These are phyloP conservation scores for Guadua angustifolia DNA, from an alignment of 176 grass and related monocot species.

Conservation along the genomic window DNA sequence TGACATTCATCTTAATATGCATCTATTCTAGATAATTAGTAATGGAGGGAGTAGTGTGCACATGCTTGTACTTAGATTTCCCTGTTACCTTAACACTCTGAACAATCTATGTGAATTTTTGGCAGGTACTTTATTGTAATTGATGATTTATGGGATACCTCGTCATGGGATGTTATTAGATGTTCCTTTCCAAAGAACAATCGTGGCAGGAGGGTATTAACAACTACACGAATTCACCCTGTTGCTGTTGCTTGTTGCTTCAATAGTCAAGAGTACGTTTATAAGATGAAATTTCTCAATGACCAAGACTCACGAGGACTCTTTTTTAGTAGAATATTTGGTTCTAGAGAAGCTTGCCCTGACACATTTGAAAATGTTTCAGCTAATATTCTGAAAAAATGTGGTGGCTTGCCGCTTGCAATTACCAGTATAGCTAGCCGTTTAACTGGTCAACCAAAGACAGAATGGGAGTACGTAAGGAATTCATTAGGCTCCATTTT, in stretches of 20 bases:
- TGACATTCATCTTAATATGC: too few relatives aligned
- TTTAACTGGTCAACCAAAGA: not conserved
- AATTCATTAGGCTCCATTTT: conserved; percentile 16
- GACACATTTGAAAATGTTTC: not conserved
- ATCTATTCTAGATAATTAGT: too few relatives aligned
- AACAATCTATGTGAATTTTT: too few relatives aligned
- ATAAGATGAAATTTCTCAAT: conserved; percentile 11
- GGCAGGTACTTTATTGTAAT: too few relatives aligned
- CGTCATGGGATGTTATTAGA: not conserved
- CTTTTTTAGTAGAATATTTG: conserved; percentile 36
- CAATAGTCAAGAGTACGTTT: not conserved
- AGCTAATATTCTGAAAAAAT: conserved; percentile 14
- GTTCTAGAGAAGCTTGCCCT: not conserved
- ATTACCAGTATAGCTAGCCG: conserved; percentile 33
- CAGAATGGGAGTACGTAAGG: not conserved
- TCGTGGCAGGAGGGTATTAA: conserved; percentile 18
- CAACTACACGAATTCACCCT: not conserved
- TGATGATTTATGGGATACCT: too few relatives aligned
- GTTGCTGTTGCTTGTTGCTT: not conserved
- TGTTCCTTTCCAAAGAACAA: conserved; percentile 15
- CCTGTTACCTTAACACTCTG: too few relatives aligned
- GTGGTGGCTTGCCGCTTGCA: conserved; percentile 23
- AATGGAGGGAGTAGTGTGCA: too few relatives aligned
- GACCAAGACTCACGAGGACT: not conserved
- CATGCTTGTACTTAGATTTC: too few relatives aligned